These are phyloP conservation scores for Umbelopsis sp. DNA, from an alignment of 192 early-diverging fungal species.

Conservation along the genomic window DNA sequence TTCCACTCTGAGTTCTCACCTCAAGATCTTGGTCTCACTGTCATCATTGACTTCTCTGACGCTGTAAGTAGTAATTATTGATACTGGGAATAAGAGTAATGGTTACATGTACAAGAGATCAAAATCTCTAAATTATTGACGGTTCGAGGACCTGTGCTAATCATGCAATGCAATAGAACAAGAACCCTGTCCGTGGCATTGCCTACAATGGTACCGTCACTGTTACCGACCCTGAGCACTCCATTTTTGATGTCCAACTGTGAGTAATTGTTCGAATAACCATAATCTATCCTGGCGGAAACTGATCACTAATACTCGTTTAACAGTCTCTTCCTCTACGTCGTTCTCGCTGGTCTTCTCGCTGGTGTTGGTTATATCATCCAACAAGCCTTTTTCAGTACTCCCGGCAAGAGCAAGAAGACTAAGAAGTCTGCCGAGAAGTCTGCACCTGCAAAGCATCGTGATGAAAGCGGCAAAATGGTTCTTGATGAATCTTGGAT, in stretches of 20 bases:
- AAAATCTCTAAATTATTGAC: too few species aligned
- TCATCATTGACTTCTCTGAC: conserved; percentile 46
- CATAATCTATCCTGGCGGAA: neutral
- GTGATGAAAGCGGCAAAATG: conserved; percentile 42
- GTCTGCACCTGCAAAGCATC: conserved; percentile 33
- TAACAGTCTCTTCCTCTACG: conserved; percentile 52
- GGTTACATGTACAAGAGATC: too few species aligned
- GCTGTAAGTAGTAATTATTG: conserved; percentile 32
- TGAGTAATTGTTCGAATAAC: conserved; percentile 31
- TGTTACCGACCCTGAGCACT: conserved; percentile 48
- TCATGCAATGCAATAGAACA: neutral
- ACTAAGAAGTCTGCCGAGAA: conserved; percentile 27
- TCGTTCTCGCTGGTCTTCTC: conserved; percentile 40
- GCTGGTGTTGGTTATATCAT: conserved; percentile 50
- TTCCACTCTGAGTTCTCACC: conserved; percentile 53
- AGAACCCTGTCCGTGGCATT: conserved; percentile 37
- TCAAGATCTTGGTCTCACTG: conserved; percentile 45
- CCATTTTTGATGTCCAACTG: conserved; percentile 63
- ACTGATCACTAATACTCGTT: neutral
- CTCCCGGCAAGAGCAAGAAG: conserved; percentile 35
- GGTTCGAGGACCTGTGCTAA: neutral
- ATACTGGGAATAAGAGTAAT: too few species aligned
- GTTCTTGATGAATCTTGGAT: conserved; percentile 59
- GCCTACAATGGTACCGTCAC: conserved; percentile 51
- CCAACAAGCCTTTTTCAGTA: conserved; percentile 50